A percentile compares a stretch with the other conserved stretches of the same genome.
phyloP scores from a whole-genome alignment of 2,329 filamentous ascomycete species.

The Alternaria burnsii region DNA sequence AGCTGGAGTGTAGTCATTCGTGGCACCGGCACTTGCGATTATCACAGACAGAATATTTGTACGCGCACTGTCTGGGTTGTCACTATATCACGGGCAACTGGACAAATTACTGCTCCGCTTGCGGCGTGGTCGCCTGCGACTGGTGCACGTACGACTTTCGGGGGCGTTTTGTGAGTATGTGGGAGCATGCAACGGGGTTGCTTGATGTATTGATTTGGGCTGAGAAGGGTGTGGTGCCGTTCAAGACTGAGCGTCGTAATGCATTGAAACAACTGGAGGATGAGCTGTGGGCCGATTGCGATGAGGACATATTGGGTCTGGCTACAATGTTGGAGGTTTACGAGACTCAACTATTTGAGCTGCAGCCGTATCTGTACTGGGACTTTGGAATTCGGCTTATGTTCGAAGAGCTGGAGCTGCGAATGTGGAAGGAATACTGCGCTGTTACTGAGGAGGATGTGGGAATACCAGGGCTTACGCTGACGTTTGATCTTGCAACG shows the following conservation, averaged over 20 bases:
- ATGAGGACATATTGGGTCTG: not conserved
- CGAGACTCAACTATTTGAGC: not conserved
- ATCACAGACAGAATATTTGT: not conserved
- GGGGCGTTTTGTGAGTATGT: not conserved
- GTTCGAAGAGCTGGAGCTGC: not conserved
- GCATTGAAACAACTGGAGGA: not conserved
- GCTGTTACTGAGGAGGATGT: not conserved
- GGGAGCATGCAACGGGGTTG: not conserved
- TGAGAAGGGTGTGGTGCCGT: not conserved
- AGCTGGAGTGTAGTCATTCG: not conserved
- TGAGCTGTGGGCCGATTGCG: not conserved
- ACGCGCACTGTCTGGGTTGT: not conserved
- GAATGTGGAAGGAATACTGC: not conserved
- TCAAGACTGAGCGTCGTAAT: not conserved
- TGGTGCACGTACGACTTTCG: not conserved
- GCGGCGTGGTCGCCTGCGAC: constrained; percentile 1
- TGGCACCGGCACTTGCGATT: not conserved
- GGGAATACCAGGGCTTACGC: not conserved
- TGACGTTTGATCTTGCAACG: not conserved
- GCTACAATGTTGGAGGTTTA: not conserved
- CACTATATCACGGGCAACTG: not conserved
- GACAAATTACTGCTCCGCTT: constrained; percentile 1
- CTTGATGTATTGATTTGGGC: not conserved
- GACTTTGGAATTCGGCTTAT: not conserved
- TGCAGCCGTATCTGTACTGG: not conserved